A percentile compares a stretch with the other conserved stretches of the same genome.
Evolutionary conservation across 2,329 filamentous ascomycete genomes (phyloP).

Genomic region (Biscogniauxia mediterranea): DNA sequence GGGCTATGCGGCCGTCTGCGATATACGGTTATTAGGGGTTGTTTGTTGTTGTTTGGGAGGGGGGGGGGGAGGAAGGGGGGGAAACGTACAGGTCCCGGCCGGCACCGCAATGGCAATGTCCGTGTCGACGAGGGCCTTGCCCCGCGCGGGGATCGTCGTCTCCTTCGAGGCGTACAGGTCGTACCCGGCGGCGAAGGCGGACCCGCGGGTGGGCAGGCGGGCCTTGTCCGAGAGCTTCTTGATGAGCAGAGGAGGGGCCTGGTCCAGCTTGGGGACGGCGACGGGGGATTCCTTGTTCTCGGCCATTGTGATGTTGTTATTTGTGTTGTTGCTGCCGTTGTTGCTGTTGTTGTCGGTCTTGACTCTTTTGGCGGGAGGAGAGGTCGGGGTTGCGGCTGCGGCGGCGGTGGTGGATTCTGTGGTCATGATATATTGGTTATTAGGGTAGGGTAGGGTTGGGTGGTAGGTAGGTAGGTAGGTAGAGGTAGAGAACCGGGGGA

Average conservation of each 20-base stretch:
- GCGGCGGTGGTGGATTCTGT: conserved; percentile 41
- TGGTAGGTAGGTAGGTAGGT: conserved; percentile 7
- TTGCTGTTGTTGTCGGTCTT: conserved; percentile 54
- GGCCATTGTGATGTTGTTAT: conserved; percentile 18
- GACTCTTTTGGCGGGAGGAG: conserved; percentile 76
- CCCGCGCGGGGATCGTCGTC: conserved; percentile 73
- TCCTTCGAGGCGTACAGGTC: conserved; percentile 82
- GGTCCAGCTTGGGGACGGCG: conserved; percentile 35
- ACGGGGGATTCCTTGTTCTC: conserved; percentile 27
- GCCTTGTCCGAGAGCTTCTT: conserved; percentile 83
- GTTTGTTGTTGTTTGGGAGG: no score
- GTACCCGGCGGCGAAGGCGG: conserved; percentile 87
- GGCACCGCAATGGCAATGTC: conserved; percentile 91
- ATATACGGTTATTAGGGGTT: no score
- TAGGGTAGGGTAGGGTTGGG: not conserved
- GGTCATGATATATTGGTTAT: conserved; percentile 30
- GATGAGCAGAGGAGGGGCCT: conserved; percentile 68
- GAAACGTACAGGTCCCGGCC: conserved; percentile 74
- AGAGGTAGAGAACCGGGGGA: not conserved
- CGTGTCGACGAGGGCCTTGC: conserved; percentile 84
- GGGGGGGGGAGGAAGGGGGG: conserved; percentile 3
- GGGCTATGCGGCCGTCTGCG: conserved; percentile 90
- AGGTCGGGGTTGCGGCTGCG: conserved; percentile 55
- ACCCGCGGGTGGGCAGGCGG: conserved; percentile 83
- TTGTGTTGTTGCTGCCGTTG: conserved; percentile 26